Percentiles rank a stretch among this genome's conserved stretches.
phyloP scores from a whole-genome alignment of 805 yeast species.

The Lachancea lanzarotensis region DNA sequence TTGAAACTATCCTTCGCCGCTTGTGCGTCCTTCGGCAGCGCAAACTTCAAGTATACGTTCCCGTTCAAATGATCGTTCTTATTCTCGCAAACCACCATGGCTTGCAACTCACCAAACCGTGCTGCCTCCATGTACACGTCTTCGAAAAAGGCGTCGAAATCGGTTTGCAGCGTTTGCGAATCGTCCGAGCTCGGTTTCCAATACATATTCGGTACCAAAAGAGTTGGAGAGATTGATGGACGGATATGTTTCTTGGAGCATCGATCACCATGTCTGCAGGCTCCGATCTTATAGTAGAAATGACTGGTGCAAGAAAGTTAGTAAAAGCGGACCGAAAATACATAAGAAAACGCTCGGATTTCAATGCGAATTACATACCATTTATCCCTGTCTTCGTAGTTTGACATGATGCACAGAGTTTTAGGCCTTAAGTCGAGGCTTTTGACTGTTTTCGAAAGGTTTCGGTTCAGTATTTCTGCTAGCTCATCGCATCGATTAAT shows the following conservation, averaged over 20 bases:
- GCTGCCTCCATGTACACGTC: slow-evolving; percentile 64
- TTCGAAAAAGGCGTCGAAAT: slow-evolving; percentile 57
- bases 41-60: slow-evolving; percentile 69
- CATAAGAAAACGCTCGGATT: too few species aligned
- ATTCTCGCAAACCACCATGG: slow-evolving; percentile 74
- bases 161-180: slow-evolving; percentile 34
- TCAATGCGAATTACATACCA: slow-evolving; percentile 11
- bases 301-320: slow-evolving; percentile 31
- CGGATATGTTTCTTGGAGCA: slow-evolving; percentile 69
- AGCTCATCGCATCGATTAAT: slow-evolving; percentile 2
- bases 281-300: slow-evolving; percentile 79
- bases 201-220: slow-evolving; percentile 39
- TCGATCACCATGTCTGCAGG: slow-evolving; percentile 87
- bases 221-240: slow-evolving; percentile 59
- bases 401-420: slow-evolving; percentile 3
- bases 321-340: slow-evolving; percentile 1
- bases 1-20: slow-evolving; percentile 57
- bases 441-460: not conserved
- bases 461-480: not conserved
- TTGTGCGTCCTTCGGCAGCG: slow-evolving; percentile 49
- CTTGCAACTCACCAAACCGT: slow-evolving; percentile 46
- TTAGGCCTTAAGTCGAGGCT: not conserved
- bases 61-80: slow-evolving; percentile 78
- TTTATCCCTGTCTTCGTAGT: slow-evolving; percentile 13
- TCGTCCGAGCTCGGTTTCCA: slow-evolving; percentile 26